Percentiles rank a stretch among this genome's conserved stretches.
phyloP scores from a whole-genome alignment of 169 alveolate species.

The Eimeria praecox region DNA sequence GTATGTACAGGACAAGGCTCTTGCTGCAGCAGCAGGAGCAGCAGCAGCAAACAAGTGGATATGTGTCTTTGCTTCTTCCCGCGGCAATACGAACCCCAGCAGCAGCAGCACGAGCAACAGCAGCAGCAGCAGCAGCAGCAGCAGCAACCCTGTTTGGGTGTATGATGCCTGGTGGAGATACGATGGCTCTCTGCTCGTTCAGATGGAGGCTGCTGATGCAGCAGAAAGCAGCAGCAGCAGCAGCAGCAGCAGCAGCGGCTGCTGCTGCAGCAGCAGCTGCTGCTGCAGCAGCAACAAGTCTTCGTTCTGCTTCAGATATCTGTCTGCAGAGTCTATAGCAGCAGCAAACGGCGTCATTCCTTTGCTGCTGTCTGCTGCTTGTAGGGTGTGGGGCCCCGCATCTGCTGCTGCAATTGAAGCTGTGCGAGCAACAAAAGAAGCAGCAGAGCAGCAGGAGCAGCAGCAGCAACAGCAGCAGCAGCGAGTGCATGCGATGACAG shows the following conservation, averaged over 20 bases:
- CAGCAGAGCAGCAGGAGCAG: constrained; percentile 45
- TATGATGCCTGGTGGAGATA: constrained; percentile 54
- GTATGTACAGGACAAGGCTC: constrained; percentile 31
- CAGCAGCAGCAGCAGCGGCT: constrained; percentile 63
- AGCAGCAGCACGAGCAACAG: constrained; percentile 26
- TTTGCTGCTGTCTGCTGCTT: background rate
- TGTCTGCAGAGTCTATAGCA: background rate
- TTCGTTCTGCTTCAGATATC: constrained; percentile 40
- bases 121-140: constrained; percentile 73
- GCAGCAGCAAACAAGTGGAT: constrained; percentile 46
- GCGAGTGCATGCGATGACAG: constrained; percentile 44
- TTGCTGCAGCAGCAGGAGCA: constrained; percentile 42
- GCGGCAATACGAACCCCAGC: constrained; percentile 53
- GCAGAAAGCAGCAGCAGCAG: constrained; percentile 41
- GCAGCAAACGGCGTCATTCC: constrained; percentile 38
- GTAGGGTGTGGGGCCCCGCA: constrained; percentile 64
- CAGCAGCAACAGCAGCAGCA: constrained; percentile 34
- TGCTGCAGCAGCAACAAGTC: constrained; percentile 4
- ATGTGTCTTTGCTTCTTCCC: constrained; percentile 29
- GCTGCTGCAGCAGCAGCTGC: constrained; percentile 37
- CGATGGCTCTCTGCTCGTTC: constrained; percentile 39
- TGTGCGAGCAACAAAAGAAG: background rate
- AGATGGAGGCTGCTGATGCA: constrained; percentile 36
- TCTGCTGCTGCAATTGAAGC: constrained; percentile 39
- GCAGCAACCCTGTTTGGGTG: constrained; percentile 46